Evolutionary conservation across 2,329 filamentous ascomycete species (phyloP), one percentile per base, ranked within the genome.

Genomic region (Daldinia sp.): DNA sequence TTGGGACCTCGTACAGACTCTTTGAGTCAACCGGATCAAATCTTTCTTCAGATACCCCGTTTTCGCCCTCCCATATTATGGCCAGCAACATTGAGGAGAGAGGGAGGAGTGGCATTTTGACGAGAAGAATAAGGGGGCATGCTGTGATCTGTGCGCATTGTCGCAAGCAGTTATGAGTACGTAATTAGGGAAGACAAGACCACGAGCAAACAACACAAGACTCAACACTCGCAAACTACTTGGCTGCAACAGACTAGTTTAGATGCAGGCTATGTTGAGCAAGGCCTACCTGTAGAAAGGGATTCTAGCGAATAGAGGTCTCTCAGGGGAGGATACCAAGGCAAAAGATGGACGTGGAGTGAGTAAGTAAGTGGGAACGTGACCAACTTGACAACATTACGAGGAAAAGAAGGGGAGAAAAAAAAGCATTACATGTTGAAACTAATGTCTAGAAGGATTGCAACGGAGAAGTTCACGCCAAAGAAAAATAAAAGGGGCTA

Each of bases 31-130:
- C 63, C 59, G 65, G 57, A 66, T 66, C 62, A 63, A 66, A 63
- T 58, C 50, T 62, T 67, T 67, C 61, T 64, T 67, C 64, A 32
- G 58, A 67, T 67, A 67, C 64, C 64, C 64, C 54, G 30, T 64
- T 64, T 67, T 64, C 54, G 51, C 58, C 51, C 62, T 67, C 58
- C 58, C 60, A 58, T 67, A 59, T 67, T 67, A 60, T 62, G 58
- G 61, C 32, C 30, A 64, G 21, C 37, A 53, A 58, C 39, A 52
- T 32, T 11, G 54, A 64, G 58, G 58, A 62, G 58, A 54, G 47
- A 48, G 41, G 61, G 32, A 61, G 61, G 61, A 62, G 64, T 64
- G 64, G 39, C 39, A 60, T 61, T 67, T 62, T 62, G 54, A 62
- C 61, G 58, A 59, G 50, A 64, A 52, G 56, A 41, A 54, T 25